phyloP scores from a whole-genome alignment of 208 protist genomes.

The Vickermania spadyakhi region DNA sequence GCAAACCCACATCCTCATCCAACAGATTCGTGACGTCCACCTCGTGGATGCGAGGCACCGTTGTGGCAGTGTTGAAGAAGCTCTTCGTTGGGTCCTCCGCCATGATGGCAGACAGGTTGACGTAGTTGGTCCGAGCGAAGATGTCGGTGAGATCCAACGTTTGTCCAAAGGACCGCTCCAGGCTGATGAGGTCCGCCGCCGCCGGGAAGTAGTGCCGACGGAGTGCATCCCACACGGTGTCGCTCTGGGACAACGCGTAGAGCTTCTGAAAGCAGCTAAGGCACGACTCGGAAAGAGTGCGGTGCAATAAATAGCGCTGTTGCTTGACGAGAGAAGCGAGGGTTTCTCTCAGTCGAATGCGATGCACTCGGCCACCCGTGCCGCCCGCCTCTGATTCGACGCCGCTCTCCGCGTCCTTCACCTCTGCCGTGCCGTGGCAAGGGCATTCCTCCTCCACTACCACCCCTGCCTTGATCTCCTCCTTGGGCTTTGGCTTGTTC shows the following conservation, averaged over 20 bases:
- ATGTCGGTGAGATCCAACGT: constrained; percentile 71
- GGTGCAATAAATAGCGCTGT: constrained; percentile 55
- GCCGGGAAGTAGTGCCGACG: constrained; percentile 55
- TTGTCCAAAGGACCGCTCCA: constrained; percentile 77
- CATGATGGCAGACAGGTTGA: constrained; percentile 6
- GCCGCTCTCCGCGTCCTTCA: constrained; percentile 3
- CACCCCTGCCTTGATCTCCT: neutral
- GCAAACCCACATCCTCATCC: constrained; percentile 23
- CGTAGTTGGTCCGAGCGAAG: constrained; percentile 40
- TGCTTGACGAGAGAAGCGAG: constrained; percentile 28
- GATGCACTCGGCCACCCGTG: constrained; percentile 76
- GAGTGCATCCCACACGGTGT: constrained; percentile 43
- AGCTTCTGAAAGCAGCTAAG: constrained; percentile 55
- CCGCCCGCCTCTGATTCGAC: constrained; percentile 55
- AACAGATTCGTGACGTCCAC: constrained; percentile 11
- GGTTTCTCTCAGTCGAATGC: constrained; percentile 58
- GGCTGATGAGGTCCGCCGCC: constrained; percentile 57
- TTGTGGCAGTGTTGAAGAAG: neutral
- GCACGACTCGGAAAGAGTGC: constrained; percentile 59
- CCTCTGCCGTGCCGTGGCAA: neutral
- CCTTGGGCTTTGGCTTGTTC: neutral
- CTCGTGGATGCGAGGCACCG: neutral
- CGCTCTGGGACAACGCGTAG: constrained; percentile 19
- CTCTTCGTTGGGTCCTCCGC: neutral
- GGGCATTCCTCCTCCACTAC: neutral